A percentile compares a stretch with the other conserved stretches of the same genome.
phyloP scores from a whole-genome alignment of 106 monocot genomes.

The Ottelia alismoides region DNA sequence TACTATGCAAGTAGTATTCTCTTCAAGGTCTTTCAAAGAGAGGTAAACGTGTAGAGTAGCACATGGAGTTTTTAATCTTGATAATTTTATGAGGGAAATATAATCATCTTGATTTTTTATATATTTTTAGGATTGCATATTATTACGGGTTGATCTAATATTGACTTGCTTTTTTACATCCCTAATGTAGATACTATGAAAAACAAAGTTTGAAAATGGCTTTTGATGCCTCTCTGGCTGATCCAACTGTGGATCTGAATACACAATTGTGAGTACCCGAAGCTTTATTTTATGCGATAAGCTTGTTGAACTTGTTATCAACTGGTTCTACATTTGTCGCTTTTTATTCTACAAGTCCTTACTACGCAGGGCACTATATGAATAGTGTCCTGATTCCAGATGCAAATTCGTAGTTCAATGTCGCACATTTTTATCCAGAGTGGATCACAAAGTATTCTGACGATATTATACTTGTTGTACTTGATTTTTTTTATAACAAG shows the following conservation, averaged over 20 bases:
- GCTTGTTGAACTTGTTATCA: too few relatives aligned
- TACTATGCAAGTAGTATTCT: conserved; percentile 87
- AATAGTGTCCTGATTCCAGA: too few relatives aligned
- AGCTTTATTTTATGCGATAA: background rate
- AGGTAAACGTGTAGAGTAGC: conserved; percentile 20
- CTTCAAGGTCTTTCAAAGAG: conserved; percentile 45
- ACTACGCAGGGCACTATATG: too few relatives aligned
- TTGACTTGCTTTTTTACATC: conserved; percentile 1
- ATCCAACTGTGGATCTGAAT: conserved; percentile 93
- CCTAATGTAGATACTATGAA: conserved; percentile 50
- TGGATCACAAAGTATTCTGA: too few relatives aligned
- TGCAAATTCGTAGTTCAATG: too few relatives aligned
- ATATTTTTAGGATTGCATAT: too few relatives aligned
- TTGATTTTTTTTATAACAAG: too few relatives aligned
- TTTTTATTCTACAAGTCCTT: too few relatives aligned
- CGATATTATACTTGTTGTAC: too few relatives aligned
- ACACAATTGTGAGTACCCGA: conserved; percentile 77
- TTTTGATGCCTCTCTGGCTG: conserved; percentile 54
- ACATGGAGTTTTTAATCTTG: background rate
- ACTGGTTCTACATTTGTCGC: too few relatives aligned
- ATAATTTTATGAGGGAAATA: background rate
- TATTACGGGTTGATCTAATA: background rate
- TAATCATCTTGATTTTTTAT: too few relatives aligned
- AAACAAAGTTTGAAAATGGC: conserved; percentile 59
- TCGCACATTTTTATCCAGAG: too few relatives aligned